These are phyloP conservation scores for Lasiodiplodia theobromae DNA, from an alignment of 2,329 filamentous ascomycete species.

Conservation along the genomic window DNA sequence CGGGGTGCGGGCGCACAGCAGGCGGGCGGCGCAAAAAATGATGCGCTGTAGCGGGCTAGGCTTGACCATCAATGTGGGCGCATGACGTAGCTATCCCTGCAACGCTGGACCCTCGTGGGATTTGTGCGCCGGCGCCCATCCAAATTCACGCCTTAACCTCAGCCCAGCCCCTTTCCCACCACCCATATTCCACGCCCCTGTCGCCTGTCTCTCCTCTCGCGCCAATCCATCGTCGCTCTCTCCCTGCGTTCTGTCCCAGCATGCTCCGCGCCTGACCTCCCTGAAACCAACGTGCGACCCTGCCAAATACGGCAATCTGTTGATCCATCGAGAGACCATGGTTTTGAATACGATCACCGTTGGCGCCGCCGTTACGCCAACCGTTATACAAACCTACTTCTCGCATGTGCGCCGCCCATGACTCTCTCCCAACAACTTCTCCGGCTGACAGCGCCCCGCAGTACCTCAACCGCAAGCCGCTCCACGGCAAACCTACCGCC, in stretches of 20 bases:
- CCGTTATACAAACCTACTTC: constrained; percentile 84
- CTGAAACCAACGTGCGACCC: constrained; percentile 8
- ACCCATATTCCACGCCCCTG: background rate
- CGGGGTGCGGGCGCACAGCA: background rate
- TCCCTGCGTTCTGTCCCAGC: constrained; percentile 7
- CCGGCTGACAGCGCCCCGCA: constrained; percentile 45
- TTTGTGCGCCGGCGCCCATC: constrained; percentile 18
- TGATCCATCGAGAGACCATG: constrained; percentile 49
- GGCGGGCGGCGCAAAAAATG: constrained; percentile 17
- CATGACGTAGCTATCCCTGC: constrained; percentile 19
- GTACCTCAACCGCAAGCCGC: constrained; percentile 82
- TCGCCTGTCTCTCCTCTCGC: background rate
- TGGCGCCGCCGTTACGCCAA: constrained; percentile 83
- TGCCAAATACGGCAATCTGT: constrained; percentile 13
- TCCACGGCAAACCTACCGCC: constrained; percentile 81
- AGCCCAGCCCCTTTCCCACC: background rate
- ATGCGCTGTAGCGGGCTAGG: constrained; percentile 15
- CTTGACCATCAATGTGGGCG: constrained; percentile 10
- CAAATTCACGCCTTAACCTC: constrained; percentile 6
- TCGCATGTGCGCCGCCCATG: constrained; percentile 71
- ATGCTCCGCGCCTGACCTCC: constrained; percentile 19
- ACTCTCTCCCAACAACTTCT: background rate
- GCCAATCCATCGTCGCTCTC: background rate
- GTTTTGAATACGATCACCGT: constrained; percentile 82
- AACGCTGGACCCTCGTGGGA: constrained; percentile 1